phyloP scores from a whole-genome alignment of 164 flowering plant species.

The Paratinospora sagittata region DNA sequence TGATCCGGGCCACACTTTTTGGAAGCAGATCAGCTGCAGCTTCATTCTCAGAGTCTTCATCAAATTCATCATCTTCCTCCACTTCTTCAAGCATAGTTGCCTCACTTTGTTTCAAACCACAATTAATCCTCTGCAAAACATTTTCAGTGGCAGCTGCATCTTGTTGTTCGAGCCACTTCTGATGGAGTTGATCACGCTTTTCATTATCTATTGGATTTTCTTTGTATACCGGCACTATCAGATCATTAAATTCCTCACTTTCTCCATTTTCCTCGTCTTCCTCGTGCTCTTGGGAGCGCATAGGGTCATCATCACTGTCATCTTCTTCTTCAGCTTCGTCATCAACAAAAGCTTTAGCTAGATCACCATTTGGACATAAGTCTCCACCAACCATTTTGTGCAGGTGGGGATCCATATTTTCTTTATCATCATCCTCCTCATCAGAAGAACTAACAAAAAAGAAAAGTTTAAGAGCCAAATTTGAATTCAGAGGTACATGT shows the following conservation, averaged over 20 bases:
- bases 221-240: constrained; percentile 59
- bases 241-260: constrained; percentile 57
- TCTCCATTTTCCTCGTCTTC: constrained; percentile 61
- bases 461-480: not conserved
- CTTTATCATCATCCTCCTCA: constrained; percentile 72
- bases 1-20: constrained; percentile 28
- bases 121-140: constrained; percentile 60
- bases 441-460: constrained; percentile 50
- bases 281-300: constrained; percentile 50
- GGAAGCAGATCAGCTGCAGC: constrained; percentile 23
- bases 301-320: constrained; percentile 74
- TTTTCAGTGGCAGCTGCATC: constrained; percentile 85
- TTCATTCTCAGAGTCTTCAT: constrained; percentile 29
- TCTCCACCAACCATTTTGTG: constrained; percentile 15
- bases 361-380: constrained; percentile 51
- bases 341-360: constrained; percentile 78
- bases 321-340: constrained; percentile 95
- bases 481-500: not conserved
- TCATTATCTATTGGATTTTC: constrained; percentile 63
- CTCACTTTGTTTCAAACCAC: constrained; percentile 38
- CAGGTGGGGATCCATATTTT: constrained; percentile 49
- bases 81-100: constrained; percentile 29
- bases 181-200: constrained; percentile 78
- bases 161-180: constrained; percentile 85
- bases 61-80: constrained; percentile 27